Evolutionary conservation across 2,329 filamentous ascomycete species (phyloP).

Genomic region (Tolypocladium album): DNA sequence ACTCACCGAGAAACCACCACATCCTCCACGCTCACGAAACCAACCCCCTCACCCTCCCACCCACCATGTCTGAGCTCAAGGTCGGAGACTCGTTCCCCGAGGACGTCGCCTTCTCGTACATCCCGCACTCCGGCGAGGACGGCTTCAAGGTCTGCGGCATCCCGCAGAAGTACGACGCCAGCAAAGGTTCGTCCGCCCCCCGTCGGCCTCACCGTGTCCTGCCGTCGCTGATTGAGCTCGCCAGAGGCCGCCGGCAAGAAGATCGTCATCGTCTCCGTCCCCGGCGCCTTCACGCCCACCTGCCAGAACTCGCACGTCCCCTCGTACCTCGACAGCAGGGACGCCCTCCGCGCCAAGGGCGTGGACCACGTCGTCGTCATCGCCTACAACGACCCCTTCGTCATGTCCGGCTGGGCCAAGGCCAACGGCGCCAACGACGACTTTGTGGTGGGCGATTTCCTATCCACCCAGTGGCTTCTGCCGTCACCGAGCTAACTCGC

Average conservation of each 20-base stretch:
- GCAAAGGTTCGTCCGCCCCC: conserved; percentile 46
- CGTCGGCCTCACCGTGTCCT: not conserved
- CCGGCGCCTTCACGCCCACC: conserved; percentile 75
- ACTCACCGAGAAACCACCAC: not conserved
- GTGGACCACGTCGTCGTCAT: conserved; percentile 75
- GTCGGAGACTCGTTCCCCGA: conserved; percentile 75
- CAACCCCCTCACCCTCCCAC: not conserved
- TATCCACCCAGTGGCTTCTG: not conserved
- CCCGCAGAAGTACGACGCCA: conserved; percentile 68
- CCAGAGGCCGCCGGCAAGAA: conserved; percentile 47
- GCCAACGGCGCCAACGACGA: conserved; percentile 70
- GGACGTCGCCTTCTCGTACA: conserved; percentile 73
- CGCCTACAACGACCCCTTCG: conserved; percentile 74
- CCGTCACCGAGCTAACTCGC: not conserved
- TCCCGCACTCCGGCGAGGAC: conserved; percentile 62
- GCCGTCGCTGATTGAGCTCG: not conserved
- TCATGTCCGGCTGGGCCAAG: conserved; percentile 87
- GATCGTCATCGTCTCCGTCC: conserved; percentile 43
- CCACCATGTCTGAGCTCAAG: conserved; percentile 54
- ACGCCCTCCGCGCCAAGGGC: conserved; percentile 65
- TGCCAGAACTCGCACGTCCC: conserved; percentile 76
- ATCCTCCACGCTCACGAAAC: not conserved
- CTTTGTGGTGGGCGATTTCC: conserved; percentile 34
- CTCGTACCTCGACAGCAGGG: conserved; percentile 63
- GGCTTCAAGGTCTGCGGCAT: conserved; percentile 64